phyloP scores from a whole-genome alignment of 2,329 filamentous ascomycete genomes.

The Ophiostoma novo-ulmi region DNA sequence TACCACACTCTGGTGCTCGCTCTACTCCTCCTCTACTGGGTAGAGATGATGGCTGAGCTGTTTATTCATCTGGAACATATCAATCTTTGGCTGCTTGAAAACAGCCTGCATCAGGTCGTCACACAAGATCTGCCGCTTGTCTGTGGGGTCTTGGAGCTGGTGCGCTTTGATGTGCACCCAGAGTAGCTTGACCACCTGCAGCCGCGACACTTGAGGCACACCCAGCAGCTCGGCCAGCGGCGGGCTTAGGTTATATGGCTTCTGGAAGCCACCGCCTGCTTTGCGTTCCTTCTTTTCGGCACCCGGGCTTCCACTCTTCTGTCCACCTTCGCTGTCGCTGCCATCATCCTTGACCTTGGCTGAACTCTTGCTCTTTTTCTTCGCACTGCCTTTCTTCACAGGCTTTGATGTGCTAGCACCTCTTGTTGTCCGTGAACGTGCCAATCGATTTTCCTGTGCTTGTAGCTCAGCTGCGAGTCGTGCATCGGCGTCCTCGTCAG shows the following conservation, averaged over 20 bases:
- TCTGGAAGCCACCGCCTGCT: constrained; percentile 89
- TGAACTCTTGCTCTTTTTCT: constrained; percentile 29
- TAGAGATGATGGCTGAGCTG: constrained; percentile 86
- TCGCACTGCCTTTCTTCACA: constrained; percentile 53
- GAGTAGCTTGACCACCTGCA: constrained; percentile 91
- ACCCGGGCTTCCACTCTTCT: constrained; percentile 53
- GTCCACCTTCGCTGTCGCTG: constrained; percentile 53
- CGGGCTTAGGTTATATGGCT: constrained; percentile 69
- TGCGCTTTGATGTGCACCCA: constrained; percentile 92
- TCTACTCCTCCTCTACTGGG: constrained; percentile 63
- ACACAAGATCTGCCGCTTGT: constrained; percentile 89
- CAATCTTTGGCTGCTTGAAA: constrained; percentile 83
- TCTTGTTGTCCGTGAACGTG: constrained; percentile 66
- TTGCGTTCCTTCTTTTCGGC: constrained; percentile 64
- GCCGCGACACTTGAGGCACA: constrained; percentile 77
- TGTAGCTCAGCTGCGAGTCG: constrained; percentile 82
- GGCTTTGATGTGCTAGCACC: constrained; percentile 57
- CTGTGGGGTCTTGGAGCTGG: constrained; percentile 80
- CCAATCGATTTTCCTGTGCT: constrained; percentile 77
- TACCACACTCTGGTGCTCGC: background rate
- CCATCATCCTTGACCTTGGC: constrained; percentile 62
- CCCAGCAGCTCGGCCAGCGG: constrained; percentile 66
- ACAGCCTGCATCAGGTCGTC: constrained; percentile 87
- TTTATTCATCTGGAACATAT: constrained; percentile 99
- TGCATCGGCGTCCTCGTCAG: constrained; percentile 72